Conservation (phyloP, 1,139 yeast genomes). For the Kodamaea anthophila region DNA sequence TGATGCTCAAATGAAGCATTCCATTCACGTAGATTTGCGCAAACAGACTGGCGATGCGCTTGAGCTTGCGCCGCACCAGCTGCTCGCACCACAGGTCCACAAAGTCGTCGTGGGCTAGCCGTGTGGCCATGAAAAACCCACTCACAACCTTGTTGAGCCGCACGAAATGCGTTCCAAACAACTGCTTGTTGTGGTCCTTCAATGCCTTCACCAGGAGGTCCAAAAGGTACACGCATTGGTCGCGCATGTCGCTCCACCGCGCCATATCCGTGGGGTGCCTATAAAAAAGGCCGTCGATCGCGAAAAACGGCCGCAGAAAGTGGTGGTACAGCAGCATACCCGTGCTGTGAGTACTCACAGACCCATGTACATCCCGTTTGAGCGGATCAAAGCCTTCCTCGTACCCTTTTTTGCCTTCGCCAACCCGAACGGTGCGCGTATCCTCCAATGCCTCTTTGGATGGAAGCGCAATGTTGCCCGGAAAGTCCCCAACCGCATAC, state of each 20-base stretch:
- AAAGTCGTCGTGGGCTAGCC: slow-evolving; percentile 48
- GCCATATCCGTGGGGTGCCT: slow-evolving; percentile 50
- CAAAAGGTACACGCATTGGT: slow-evolving; percentile 39
- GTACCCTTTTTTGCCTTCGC: background rate
- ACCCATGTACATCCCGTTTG: slow-evolving; percentile 37
- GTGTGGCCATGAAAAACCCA: slow-evolving; percentile 43
- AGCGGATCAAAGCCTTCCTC: slow-evolving; percentile 19
- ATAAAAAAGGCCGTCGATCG: slow-evolving; percentile 44
- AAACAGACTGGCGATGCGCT: slow-evolving; percentile 45
- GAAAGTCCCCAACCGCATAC: slow-evolving; percentile 16
- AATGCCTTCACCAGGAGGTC: slow-evolving; percentile 45
- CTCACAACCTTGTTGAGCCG: slow-evolving; percentile 44
- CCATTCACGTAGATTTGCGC: slow-evolving; percentile 60
- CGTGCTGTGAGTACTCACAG: slow-evolving; percentile 22
- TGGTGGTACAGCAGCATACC: slow-evolving; percentile 33
- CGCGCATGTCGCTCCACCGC: slow-evolving; percentile 51
- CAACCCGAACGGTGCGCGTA: slow-evolving; percentile 14
- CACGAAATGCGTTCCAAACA: slow-evolving; percentile 48
- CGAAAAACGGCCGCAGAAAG: slow-evolving; percentile 37
- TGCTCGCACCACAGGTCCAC: slow-evolving; percentile 37
- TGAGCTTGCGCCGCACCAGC: slow-evolving; percentile 42
- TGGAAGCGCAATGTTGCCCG: slow-evolving; percentile 25
- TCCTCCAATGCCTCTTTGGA: slow-evolving; percentile 21
- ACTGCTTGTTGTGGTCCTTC: slow-evolving; percentile 40
- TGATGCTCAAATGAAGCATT: slow-evolving; percentile 42